Evolutionary conservation across 2,329 filamentous ascomycete genomes (phyloP).

Genomic region (Phoma sp.): DNA sequence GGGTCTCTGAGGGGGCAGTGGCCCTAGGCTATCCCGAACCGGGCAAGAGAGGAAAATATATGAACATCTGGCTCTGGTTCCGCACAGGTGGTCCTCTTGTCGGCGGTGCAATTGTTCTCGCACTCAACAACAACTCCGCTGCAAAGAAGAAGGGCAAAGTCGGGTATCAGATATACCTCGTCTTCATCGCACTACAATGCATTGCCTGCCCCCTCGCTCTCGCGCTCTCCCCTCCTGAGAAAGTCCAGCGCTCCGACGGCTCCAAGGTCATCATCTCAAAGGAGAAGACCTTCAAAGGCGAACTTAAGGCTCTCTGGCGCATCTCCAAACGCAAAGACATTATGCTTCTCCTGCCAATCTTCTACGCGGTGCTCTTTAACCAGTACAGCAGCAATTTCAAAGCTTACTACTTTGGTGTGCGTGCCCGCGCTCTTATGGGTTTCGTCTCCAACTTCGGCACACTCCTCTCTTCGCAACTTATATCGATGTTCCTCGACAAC

Average conservation of each 20-base stretch:
- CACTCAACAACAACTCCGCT: conserved; percentile 48
- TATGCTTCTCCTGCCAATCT: conserved; percentile 51
- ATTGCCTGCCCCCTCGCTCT: conserved; percentile 48
- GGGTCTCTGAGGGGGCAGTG: conserved; percentile 59
- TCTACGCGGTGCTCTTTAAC: conserved; percentile 56
- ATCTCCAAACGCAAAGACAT: conserved; percentile 42
- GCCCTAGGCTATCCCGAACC: conserved; percentile 59
- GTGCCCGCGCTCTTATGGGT: conserved; percentile 56
- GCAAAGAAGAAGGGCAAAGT: conserved; percentile 44
- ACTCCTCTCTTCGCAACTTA: conserved; percentile 54
- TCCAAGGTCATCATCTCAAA: conserved; percentile 47
- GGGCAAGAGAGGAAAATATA: conserved; percentile 55
- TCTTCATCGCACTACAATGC: conserved; percentile 53
- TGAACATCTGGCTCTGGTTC: conserved; percentile 59
- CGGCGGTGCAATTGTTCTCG: conserved; percentile 56
- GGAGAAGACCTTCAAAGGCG: conserved; percentile 50
- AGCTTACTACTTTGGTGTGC: conserved; percentile 56
- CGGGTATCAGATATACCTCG: conserved; percentile 50
- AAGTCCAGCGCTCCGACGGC: conserved; percentile 53
- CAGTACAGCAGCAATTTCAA: conserved; percentile 58
- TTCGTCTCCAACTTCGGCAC: conserved; percentile 53
- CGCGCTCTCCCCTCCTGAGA: conserved; percentile 49
- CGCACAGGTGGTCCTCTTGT: conserved; percentile 58
- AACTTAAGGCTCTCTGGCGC: conserved; percentile 48
- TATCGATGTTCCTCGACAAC: conserved; percentile 56